Evolutionary conservation across 192 early-diverging fungal species (phyloP).

Genomic region (Coemansia guatemalensis): DNA sequence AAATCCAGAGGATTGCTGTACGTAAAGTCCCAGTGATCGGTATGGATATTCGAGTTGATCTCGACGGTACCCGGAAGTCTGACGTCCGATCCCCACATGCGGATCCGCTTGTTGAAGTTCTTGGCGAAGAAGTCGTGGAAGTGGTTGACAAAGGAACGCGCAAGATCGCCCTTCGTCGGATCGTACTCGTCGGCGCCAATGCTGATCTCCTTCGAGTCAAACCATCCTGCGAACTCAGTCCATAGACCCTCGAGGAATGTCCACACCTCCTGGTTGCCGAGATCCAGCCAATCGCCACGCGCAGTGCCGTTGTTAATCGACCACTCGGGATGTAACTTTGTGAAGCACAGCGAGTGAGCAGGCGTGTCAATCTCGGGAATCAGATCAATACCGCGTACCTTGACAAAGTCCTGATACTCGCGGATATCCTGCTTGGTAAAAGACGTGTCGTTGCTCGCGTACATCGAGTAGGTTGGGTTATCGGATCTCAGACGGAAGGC

Average conservation of each 20-base stretch:
- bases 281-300: conserved; percentile 51
- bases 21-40: conserved; percentile 33
- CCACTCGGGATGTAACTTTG: conserved; percentile 54
- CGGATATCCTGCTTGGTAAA: conserved; percentile 52
- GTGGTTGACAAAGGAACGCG: conserved; percentile 41
- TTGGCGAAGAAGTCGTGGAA: conserved; percentile 43
- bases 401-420: conserved; percentile 48
- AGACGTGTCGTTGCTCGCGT: conserved; percentile 39
- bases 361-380: conserved; percentile 55
- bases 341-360: conserved; percentile 51
- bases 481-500: conserved; percentile 53
- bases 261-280: conserved; percentile 46
- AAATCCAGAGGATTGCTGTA: conserved; percentile 34
- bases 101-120: conserved; percentile 43
- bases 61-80: conserved; percentile 45
- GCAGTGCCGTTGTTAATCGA: conserved; percentile 31
- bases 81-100: conserved; percentile 54
- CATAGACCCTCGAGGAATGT: conserved; percentile 43
- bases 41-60: conserved; percentile 40
- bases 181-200: conserved; percentile 55
- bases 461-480: conserved; percentile 40
- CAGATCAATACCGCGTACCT: conserved; percentile 44
- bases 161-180: conserved; percentile 40
- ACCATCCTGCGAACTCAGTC: conserved; percentile 52
- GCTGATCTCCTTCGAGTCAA: conserved; percentile 44